Percentiles rank a stretch among this genome's conserved stretches.
phyloP scores from a whole-genome alignment of 78 protist genomes.

The Isochrysis galbana region DNA sequence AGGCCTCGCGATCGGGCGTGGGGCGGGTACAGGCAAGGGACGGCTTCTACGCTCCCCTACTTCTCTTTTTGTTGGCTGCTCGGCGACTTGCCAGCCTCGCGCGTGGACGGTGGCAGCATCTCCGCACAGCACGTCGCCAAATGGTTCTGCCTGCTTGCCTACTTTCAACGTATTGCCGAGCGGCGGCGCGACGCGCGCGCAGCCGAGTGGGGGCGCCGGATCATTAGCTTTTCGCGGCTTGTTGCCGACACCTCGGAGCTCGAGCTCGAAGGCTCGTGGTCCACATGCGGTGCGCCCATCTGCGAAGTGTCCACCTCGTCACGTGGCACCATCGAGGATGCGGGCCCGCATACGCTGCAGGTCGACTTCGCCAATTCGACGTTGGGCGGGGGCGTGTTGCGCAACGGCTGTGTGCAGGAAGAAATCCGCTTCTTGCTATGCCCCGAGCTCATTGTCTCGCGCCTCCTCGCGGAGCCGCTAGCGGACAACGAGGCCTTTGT shows the following conservation, averaged over 20 bases:
- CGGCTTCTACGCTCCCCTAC: not conserved
- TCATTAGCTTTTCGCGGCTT: not conserved
- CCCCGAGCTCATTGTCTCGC: conserved; percentile 63
- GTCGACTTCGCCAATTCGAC: conserved; percentile 79
- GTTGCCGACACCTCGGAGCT: not conserved
- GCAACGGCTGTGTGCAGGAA: conserved; percentile 81
- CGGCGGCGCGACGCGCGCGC: not conserved
- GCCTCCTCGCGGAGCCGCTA: conserved; percentile 45
- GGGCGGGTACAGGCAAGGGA: not conserved
- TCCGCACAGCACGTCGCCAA: not conserved
- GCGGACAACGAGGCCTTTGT: conserved; percentile 62
- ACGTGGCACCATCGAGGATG: not conserved
- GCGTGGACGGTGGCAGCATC: not conserved
- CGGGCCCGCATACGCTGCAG: conserved; percentile 23
- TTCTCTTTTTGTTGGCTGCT: not conserved
- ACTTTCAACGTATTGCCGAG: not conserved
- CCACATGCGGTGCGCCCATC: not conserved
- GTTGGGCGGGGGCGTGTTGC: conserved; percentile 82
- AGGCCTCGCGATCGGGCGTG: not conserved
- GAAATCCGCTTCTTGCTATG: conserved; percentile 72
- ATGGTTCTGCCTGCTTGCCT: not conserved
- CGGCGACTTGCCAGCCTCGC: not conserved
- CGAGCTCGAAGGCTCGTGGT: not conserved
- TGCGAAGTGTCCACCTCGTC: not conserved
- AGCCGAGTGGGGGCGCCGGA: not conserved